phyloP scores from a whole-genome alignment of 257 asterid genomes.

The Plantago ovata region DNA sequence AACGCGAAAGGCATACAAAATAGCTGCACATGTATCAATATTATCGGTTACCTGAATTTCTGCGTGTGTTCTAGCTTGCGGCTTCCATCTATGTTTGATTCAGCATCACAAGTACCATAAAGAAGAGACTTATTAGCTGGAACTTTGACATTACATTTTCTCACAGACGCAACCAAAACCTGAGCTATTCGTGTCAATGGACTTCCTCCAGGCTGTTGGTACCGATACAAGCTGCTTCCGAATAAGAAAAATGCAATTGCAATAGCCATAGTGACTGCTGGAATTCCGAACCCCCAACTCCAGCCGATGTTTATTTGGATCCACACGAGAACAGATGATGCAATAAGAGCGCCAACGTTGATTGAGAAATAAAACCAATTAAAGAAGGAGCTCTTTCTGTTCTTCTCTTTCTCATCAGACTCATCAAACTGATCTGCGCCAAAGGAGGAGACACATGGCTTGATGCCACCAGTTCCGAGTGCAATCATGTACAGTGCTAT shows the following conservation, averaged over 20 bases:
- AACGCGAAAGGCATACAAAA: background rate
- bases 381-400: constrained; percentile 77
- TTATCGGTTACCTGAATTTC: constrained; percentile 50
- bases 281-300: constrained; percentile 91
- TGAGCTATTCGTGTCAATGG: constrained; percentile 69
- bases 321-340: constrained; percentile 80
- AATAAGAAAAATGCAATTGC: constrained; percentile 60
- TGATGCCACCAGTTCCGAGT: constrained; percentile 91
- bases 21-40: no score
- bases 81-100: constrained; percentile 55
- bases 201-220: constrained; percentile 85
- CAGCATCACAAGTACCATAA: constrained; percentile 55
- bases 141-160: constrained; percentile 35
- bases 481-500: constrained; percentile 69
- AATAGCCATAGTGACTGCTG: constrained; percentile 76
- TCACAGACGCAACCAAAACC: constrained; percentile 57
- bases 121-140: constrained; percentile 59
- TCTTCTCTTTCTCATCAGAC: constrained; percentile 55
- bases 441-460: constrained; percentile 88
- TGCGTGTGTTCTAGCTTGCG: constrained; percentile 76
- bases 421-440: constrained; percentile 95
- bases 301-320: constrained; percentile 86
- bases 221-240: constrained; percentile 57
- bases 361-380: constrained; percentile 84
- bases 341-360: constrained; percentile 83